Evolutionary conservation across 2,329 filamentous ascomycete genomes (phyloP).

Genomic region (Exophiala spinifera): DNA sequence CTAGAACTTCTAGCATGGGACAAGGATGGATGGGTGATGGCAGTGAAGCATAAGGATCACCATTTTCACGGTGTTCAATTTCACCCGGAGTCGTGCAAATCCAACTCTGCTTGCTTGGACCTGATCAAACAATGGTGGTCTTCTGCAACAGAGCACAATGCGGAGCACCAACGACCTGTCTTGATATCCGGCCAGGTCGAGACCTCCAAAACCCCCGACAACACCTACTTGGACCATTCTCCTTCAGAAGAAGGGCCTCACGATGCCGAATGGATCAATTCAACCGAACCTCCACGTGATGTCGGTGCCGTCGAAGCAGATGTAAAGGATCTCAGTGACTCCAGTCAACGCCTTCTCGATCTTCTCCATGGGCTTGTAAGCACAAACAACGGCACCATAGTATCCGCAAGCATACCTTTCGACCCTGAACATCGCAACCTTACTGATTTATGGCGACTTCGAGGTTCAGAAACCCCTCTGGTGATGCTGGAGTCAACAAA

Average conservation of each 20-base stretch:
- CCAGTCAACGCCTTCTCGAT: background rate
- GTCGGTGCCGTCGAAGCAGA: background rate
- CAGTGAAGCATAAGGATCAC: constrained; percentile 61
- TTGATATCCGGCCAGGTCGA: no score
- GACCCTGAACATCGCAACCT: constrained; percentile 27
- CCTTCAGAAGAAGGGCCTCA: background rate
- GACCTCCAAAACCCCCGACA: no score
- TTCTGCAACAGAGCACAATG: constrained; percentile 61
- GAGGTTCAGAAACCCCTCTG: constrained; percentile 12
- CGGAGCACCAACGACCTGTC: background rate
- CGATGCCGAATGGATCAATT: no score
- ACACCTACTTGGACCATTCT: no score
- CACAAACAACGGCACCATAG: no score
- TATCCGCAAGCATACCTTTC: background rate
- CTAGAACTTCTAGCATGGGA: constrained; percentile 61
- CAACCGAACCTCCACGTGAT: background rate
- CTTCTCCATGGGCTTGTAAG: no score
- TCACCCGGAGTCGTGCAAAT: constrained; percentile 87
- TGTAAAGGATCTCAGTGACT: background rate
- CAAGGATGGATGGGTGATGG: constrained; percentile 67
- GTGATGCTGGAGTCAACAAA: constrained; percentile 38
- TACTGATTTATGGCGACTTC: constrained; percentile 13
- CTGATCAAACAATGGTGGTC: constrained; percentile 75
- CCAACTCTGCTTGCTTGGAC: constrained; percentile 57
- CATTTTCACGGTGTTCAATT: constrained; percentile 89